Evolutionary conservation across 192 early-diverging fungal genomes (phyloP).

Genomic region (Linderina pennispora): DNA sequence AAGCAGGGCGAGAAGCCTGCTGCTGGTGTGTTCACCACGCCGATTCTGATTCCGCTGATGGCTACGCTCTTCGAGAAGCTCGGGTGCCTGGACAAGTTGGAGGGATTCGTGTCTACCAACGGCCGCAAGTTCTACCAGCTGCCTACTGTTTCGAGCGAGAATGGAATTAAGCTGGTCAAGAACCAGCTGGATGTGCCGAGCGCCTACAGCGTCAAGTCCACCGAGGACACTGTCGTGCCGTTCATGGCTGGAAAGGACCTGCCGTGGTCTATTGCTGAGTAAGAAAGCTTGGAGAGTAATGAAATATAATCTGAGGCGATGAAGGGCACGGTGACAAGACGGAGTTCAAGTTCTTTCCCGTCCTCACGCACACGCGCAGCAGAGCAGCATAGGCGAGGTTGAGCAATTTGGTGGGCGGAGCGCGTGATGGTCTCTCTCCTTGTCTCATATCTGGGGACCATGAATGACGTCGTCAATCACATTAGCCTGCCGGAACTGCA

Average conservation of each 20-base stretch:
- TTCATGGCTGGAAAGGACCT: slow-evolving; percentile 72
- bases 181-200: slow-evolving; percentile 13
- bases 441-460: too few relatives aligned
- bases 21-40: slow-evolving; percentile 93
- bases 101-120: slow-evolving; percentile 76
- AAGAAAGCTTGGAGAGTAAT: too few relatives aligned
- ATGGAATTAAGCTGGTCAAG: slow-evolving; percentile 22
- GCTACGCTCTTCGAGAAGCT: slow-evolving; percentile 84
- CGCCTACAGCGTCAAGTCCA: slow-evolving; percentile 8
- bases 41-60: slow-evolving; percentile 76
- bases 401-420: too few relatives aligned
- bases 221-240: slow-evolving; percentile 62
- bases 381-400: too few relatives aligned
- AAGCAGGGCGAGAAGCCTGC: slow-evolving; percentile 77
- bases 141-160: slow-evolving; percentile 28
- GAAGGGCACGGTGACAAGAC: too few relatives aligned
- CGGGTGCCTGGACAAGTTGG: slow-evolving; percentile 73
- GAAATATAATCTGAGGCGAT: too few relatives aligned
- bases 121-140: slow-evolving; percentile 85
- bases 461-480: too few relatives aligned
- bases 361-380: too few relatives aligned
- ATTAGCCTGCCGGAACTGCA: too few relatives aligned
- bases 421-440: too few relatives aligned
- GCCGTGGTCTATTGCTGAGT: slow-evolving; percentile 51
- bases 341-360: too few relatives aligned